Evolutionary conservation across 768 basidiomycete species (phyloP).

Genomic region (Hygrophoropsis aurantiaca): DNA sequence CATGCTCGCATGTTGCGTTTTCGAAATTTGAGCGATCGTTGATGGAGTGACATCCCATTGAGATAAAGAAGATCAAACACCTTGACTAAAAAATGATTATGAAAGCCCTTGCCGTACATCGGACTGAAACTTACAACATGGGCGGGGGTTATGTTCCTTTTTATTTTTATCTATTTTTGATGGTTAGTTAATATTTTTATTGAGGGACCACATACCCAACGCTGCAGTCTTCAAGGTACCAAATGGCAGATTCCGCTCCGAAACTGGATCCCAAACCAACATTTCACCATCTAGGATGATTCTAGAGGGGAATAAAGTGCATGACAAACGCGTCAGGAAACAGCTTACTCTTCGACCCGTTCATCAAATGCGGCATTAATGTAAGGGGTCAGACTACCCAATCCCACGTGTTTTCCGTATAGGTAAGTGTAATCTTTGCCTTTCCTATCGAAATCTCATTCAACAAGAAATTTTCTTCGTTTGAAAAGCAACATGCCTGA

Average conservation of each 20-base stretch:
- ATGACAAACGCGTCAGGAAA: background rate
- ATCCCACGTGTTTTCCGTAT: constrained; percentile 82
- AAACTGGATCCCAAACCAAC: constrained; percentile 95
- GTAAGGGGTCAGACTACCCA: constrained; percentile 85
- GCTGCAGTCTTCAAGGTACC: constrained; percentile 94
- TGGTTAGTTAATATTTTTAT: too few relatives aligned
- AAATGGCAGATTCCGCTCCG: constrained; percentile 86
- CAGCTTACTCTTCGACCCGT: constrained; percentile 75
- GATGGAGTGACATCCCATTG: constrained; percentile 77
- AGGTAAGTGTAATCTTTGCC: constrained; percentile 90
- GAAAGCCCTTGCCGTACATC: background rate
- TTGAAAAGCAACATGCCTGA: constrained; percentile 25
- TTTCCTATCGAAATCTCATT: constrained; percentile 50
- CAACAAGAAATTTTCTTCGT: constrained; percentile 3
- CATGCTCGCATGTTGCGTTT: constrained; percentile 75
- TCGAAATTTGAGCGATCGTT: constrained; percentile 69
- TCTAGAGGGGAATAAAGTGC: constrained; percentile 39
- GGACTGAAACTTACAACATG: constrained; percentile 70
- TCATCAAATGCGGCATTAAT: constrained; percentile 76
- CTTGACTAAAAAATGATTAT: constrained; percentile 66
- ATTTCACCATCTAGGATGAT: constrained; percentile 97
- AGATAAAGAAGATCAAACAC: constrained; percentile 92
- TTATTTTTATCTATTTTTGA: constrained; percentile 77
- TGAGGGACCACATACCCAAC: constrained; percentile 70
- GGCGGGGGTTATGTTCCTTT: constrained; percentile 73